Evolutionary conservation across 1,284 basidiomycete species (phyloP), one percentile per base, ranked within the genome.

Genomic region (Binderoboletus segoi): DNA sequence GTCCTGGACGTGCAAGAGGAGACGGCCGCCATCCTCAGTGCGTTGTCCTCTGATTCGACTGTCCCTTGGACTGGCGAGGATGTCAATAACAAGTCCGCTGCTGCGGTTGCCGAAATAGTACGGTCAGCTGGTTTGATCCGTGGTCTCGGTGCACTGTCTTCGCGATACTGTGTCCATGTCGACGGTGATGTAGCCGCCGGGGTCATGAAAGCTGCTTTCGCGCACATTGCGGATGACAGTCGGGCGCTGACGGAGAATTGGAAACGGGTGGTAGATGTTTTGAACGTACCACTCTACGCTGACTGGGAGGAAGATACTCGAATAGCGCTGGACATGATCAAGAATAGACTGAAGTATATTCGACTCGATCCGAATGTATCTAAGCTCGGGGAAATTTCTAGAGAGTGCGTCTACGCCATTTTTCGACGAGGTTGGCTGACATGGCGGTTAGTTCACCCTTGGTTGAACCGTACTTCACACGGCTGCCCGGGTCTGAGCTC

Each of bases 391-490:
- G 81, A 86, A 61, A 94, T 98, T 62, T 86, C 83, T 12, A 80
- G 79, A 65, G 72, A 81, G 93, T 94, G 65, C 21, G 72, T 60
- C n/a, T 26, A 26, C 3, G 16, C 37, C 13, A 15, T 12, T 43
- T 41, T 24, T 48, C 12, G 23, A 12, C 20, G 13, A 40, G 20
- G 15, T 33, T 7, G 12, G 23, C 44, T 69, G 52, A 72, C 51
- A n/a, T 43, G 13, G 23, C 37, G 50, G 16, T 42, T 50, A 96
- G 94, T 33, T 81, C 79, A 28, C 93, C 94, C 18, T 77, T 98
- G 37, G 87, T 93, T 44, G 95, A 97, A 68, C 76, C 82, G 2
- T 96, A 96, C 75, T 98, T 98, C 73, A 97, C 94, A 2, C 88
- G 94, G 43, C 72, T 96, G 11, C 77, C 80, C 8, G 78, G 76